phyloP scores from a whole-genome alignment of 1,284 basidiomycete genomes.

The Porphyrellus sp. region DNA sequence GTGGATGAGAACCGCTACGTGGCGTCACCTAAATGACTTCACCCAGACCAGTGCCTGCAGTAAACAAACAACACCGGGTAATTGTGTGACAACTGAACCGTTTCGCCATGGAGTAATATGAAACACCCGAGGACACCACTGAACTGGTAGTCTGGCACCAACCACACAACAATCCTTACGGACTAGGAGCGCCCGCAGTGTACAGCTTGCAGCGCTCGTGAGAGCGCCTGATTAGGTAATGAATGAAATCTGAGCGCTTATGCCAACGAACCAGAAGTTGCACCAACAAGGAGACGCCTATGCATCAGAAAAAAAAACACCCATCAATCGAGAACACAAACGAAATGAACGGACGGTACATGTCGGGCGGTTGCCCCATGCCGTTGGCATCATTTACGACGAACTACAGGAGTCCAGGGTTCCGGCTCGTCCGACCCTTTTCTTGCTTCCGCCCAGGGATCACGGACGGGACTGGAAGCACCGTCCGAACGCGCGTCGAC shows the following conservation, averaged over 20 bases:
- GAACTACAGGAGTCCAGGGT: constrained; percentile 28
- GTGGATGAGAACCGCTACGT: too few species aligned
- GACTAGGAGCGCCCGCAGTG: too few species aligned
- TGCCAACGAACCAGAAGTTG: neutral
- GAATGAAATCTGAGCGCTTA: neutral
- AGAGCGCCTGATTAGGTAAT: too few species aligned
- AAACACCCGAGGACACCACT: neutral
- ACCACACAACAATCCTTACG: neutral
- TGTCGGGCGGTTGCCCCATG: neutral
- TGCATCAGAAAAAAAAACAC: constrained; percentile 8
- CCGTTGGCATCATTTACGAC: constrained; percentile 17
- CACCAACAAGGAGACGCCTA: neutral
- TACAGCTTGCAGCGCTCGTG: too few species aligned
- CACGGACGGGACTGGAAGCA: neutral
- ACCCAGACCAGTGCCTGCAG: neutral
- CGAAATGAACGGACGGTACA: neutral
- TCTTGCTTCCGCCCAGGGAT: constrained; percentile 29
- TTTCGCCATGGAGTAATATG: neutral
- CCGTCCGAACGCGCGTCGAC: neutral
- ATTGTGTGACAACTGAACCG: neutral
- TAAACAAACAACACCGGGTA: neutral
- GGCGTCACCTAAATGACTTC: neutral
- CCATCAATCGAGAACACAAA: neutral
- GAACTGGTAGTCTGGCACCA: neutral
- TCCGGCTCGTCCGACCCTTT: constrained; percentile 26